A percentile compares a stretch with the other conserved stretches of the same genome.
Evolutionary conservation across 1,284 basidiomycete genomes (phyloP).

Genomic region (Pholiota adiposa): DNA sequence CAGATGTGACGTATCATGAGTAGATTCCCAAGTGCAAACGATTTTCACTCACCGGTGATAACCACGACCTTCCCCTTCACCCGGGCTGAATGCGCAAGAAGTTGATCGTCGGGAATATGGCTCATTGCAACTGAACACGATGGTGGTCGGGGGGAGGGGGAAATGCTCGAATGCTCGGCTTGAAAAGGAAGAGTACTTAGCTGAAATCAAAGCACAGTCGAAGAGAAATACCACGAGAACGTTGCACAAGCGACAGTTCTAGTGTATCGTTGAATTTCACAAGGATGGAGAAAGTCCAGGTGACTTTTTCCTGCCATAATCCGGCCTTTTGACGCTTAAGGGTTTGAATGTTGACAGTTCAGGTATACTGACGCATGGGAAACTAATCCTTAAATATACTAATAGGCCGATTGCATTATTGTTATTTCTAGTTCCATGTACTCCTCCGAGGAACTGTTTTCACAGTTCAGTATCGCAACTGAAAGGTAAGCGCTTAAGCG

Average conservation of each 20-base stretch:
- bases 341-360: no score
- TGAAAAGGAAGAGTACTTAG: not conserved
- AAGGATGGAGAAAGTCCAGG: not conserved
- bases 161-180: no score
- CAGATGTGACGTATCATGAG: not conserved
- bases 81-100: constrained; percentile 45
- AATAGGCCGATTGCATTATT: no score
- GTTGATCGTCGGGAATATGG: constrained; percentile 47
- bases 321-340: no score
- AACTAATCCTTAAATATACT: no score
- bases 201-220: not conserved
- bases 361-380: no score
- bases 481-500: no score
- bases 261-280: not conserved
- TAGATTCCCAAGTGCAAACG: not conserved
- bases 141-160: not conserved
- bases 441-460: no score
- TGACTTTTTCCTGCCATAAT: no score
- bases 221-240: not conserved
- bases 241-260: no score
- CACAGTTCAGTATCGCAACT: no score
- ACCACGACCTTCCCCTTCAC: constrained; percentile 56
- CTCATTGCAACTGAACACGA: constrained; percentile 33
- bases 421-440: no score
- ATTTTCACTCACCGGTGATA: constrained; percentile 48